A percentile compares a stretch with the other conserved stretches of the same genome.
Conservation (phyloP, 2,329 filamentous ascomycete species). For the Hypoxylon sp. region DNA sequence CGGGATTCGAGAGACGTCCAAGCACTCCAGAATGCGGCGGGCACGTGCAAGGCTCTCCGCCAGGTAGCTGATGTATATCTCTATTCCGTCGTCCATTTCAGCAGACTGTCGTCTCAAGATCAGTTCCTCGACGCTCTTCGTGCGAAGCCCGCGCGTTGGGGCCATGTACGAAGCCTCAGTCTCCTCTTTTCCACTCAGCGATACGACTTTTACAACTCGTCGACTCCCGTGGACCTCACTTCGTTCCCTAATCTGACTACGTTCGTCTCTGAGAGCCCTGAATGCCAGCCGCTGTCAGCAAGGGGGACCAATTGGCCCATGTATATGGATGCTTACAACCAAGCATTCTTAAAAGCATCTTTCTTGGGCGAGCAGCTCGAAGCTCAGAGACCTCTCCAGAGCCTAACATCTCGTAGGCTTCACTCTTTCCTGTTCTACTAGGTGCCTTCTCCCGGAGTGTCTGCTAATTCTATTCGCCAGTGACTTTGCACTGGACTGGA, state of each 20-base stretch:
- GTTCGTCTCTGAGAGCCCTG: constrained; percentile 26
- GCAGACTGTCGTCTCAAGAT: constrained; percentile 5
- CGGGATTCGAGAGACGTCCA: constrained; percentile 10
- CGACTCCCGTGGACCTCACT: constrained; percentile 12
- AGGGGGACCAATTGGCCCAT: constrained; percentile 9
- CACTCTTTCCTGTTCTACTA: not conserved
- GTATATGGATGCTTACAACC: constrained; percentile 15
- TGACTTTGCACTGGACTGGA: constrained; percentile 25
- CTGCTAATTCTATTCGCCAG: constrained; percentile 3
- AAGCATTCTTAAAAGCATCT: constrained; percentile 21
- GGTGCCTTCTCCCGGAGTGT: not conserved
- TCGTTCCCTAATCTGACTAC: constrained; percentile 17
- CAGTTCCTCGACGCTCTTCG: constrained; percentile 5
- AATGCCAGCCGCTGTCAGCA: constrained; percentile 18
- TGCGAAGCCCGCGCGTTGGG: constrained; percentile 3
- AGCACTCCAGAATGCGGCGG: constrained; percentile 11
- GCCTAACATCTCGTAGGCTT: constrained; percentile 18
- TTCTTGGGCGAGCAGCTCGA: constrained; percentile 7
- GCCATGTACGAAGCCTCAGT: constrained; percentile 19
- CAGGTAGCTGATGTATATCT: constrained; percentile 21
- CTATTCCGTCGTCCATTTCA: constrained; percentile 25
- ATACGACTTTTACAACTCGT: not conserved
- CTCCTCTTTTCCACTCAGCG: constrained; percentile 16
- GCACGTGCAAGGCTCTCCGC: constrained; percentile 21
- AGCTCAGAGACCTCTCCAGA: constrained; percentile 15